phyloP scores from a whole-genome alignment of 768 basidiomycete species.

The Agrocybe pediades region DNA sequence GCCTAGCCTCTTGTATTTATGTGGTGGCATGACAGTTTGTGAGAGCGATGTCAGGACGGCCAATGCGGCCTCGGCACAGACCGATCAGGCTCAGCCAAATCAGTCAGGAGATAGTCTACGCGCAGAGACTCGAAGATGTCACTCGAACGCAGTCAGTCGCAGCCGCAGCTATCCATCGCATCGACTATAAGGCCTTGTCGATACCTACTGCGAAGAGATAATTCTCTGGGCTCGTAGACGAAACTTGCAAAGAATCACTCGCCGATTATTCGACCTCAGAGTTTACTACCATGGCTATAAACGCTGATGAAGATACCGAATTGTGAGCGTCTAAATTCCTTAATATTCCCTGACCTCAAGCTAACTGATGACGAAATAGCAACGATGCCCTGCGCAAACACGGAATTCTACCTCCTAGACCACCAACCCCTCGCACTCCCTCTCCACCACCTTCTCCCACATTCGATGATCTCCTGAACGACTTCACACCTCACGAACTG shows the following conservation, averaged over 20 bases:
- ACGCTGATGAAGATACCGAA: constrained; percentile 93
- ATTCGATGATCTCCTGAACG: constrained; percentile 66
- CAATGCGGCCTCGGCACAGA: background rate
- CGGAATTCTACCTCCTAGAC: constrained; percentile 83
- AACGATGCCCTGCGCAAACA: constrained; percentile 93
- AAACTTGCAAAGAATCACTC: background rate
- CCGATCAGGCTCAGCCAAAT: background rate
- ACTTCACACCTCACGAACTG: constrained; percentile 64
- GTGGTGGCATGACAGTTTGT: background rate
- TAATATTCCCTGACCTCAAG: background rate
- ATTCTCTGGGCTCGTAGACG: background rate
- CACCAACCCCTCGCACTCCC: constrained; percentile 70
- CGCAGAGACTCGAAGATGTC: background rate
- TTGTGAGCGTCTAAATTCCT: constrained; percentile 61
- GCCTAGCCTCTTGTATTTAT: background rate
- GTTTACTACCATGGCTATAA: constrained; percentile 58
- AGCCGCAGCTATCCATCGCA: background rate
- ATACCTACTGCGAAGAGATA: background rate
- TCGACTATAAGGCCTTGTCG: background rate
- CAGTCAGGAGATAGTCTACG: background rate
- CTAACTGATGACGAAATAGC: constrained; percentile 56
- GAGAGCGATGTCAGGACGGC: background rate
- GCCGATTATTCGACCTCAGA: constrained; percentile 2
- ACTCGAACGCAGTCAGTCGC: background rate
- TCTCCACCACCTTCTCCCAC: constrained; percentile 80